Conservation (phyloP, 2,329 filamentous ascomycete species). For the Xylaria sp. region DNA sequence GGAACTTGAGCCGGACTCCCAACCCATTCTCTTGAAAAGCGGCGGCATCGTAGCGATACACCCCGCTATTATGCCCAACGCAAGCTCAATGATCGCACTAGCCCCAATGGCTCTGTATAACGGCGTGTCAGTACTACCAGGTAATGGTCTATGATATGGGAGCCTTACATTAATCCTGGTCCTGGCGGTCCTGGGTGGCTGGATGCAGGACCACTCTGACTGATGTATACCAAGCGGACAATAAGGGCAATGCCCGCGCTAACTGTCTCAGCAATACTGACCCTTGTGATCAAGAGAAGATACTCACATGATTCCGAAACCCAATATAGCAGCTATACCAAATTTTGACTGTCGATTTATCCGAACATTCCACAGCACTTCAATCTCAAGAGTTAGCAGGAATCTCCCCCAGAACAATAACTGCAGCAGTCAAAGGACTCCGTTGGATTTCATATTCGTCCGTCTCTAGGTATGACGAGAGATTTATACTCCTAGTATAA, state of each 20-base stretch:
- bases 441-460: neutral
- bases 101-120: constrained; percentile 49
- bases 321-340: constrained; percentile 59
- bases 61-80: constrained; percentile 51
- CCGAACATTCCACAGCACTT: constrained; percentile 61
- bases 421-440: neutral
- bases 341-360: constrained; percentile 60
- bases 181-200: constrained; percentile 47
- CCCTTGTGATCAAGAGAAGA: neutral
- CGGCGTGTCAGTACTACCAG: constrained; percentile 2
- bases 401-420: neutral
- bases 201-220: constrained; percentile 39
- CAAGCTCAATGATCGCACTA: constrained; percentile 50
- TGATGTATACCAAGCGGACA: constrained; percentile 52
- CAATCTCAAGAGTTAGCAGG: constrained; percentile 20
- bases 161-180: constrained; percentile 50
- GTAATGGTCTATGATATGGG: neutral
- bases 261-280: constrained; percentile 12
- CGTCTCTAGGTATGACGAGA: neutral
- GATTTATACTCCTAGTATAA: neutral
- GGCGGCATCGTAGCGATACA: constrained; percentile 49
- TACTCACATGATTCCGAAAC: constrained; percentile 62
- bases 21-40: constrained; percentile 47
- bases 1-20: constrained; percentile 28
- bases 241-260: constrained; percentile 56